phyloP scores from a whole-genome alignment of 225 moss, liverwort and hornwort species.

The Ulota crispa region DNA sequence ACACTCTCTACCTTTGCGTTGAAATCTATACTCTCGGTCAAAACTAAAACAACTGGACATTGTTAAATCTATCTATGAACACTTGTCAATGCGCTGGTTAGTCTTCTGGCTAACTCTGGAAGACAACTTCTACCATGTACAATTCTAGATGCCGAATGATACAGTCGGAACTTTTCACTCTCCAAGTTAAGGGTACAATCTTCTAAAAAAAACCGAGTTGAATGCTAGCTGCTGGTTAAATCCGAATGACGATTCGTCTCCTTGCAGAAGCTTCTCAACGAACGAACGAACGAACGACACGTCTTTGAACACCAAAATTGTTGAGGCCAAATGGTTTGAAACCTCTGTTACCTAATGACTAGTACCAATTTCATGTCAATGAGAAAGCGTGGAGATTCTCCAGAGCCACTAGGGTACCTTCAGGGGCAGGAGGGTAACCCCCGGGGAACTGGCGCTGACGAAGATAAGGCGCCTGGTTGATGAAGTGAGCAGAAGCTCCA shows the following conservation, averaged over 20 bases:
- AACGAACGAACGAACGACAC: neutral
- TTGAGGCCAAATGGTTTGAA: conserved; percentile 14
- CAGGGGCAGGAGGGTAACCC: conserved; percentile 19
- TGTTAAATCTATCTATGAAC: conserved; percentile 24
- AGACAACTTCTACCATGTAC: conserved; percentile 25
- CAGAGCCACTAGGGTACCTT: conserved; percentile 33
- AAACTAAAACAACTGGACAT: conserved; percentile 29
- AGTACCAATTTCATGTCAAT: conserved; percentile 22
- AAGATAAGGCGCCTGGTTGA: conserved; percentile 19
- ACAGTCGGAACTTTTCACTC: conserved; percentile 15
- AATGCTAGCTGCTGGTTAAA: neutral
- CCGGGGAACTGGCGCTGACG: conserved; percentile 34
- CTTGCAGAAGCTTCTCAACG: conserved; percentile 13
- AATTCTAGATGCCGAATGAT: conserved; percentile 27
- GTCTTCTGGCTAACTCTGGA: neutral
- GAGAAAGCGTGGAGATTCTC: conserved; percentile 43
- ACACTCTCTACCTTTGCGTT: neutral
- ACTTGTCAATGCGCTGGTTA: conserved; percentile 32
- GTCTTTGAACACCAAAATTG: conserved; percentile 40
- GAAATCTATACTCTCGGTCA: conserved; percentile 4
- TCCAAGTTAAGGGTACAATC: conserved; percentile 24
- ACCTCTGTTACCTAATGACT: neutral
- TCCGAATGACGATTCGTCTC: neutral
- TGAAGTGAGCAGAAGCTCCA: neutral
- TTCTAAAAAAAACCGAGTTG: neutral